A percentile compares a stretch with the other conserved stretches of the same genome.
Evolutionary conservation across 2,329 filamentous ascomycete genomes (phyloP).

Genomic region (Colletotrichum spaethianum): DNA sequence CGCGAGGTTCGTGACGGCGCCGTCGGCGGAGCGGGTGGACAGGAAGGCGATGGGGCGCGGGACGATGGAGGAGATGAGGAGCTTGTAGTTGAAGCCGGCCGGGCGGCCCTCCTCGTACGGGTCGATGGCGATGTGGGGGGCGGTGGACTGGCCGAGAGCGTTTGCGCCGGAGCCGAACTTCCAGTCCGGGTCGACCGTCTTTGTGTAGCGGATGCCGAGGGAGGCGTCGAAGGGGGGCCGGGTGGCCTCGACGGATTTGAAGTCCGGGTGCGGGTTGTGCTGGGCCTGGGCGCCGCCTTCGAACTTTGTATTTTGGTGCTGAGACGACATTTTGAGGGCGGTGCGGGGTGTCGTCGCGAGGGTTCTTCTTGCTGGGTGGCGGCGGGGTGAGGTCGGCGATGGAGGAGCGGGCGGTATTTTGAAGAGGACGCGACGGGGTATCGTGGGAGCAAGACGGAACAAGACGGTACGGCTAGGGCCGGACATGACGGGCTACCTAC

Average conservation of each 20-base stretch:
- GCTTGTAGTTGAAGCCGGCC: conserved; percentile 86
- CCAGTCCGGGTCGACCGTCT: conserved; percentile 78
- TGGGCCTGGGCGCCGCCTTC: conserved; percentile 49
- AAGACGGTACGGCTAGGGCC: neutral
- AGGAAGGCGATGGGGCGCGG: conserved; percentile 84
- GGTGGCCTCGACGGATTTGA: conserved; percentile 78
- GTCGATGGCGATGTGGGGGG: conserved; percentile 82
- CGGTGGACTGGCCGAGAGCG: conserved; percentile 66
- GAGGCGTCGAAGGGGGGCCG: conserved; percentile 72
- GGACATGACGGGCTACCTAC: neutral
- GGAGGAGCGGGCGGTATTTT: neutral
- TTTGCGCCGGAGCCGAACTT: conserved; percentile 77
- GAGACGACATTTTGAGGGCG: conserved; percentile 21
- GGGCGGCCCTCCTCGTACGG: conserved; percentile 81
- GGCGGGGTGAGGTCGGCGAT: neutral
- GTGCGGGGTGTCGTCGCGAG: neutral
- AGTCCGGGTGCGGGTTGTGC: conserved; percentile 81
- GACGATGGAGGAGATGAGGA: conserved; percentile 86
- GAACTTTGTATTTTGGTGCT: conserved; percentile 7
- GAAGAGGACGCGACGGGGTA: neutral
- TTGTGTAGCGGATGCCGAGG: conserved; percentile 67
- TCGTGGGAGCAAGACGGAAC: conserved; percentile 21
- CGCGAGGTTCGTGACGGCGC: conserved; percentile 77
- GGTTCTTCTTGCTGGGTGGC: neutral
- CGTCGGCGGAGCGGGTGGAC: conserved; percentile 71